A percentile compares a stretch with the other conserved stretches of the same genome.
Evolutionary conservation across 2,329 filamentous ascomycete species (phyloP).

Genomic region (Chaetomiaceae sp.): DNA sequence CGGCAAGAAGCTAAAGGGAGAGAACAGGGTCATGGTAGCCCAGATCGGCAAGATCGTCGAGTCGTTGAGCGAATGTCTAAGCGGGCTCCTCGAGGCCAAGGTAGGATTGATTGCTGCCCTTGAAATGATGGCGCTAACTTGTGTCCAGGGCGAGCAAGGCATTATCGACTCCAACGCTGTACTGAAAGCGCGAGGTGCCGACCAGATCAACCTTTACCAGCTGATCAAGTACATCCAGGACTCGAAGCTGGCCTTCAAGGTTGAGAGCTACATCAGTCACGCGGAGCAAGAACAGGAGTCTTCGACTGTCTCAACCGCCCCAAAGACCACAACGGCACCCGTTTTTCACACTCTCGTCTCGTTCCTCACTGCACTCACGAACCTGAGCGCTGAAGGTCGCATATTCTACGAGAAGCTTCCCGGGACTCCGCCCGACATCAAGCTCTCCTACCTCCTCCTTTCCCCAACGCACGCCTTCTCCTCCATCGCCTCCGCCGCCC

Average conservation of each 20-base stretch:
- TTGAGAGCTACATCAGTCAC: slow-evolving; percentile 78
- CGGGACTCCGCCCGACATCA: slow-evolving; percentile 41
- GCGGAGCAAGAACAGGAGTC: slow-evolving; percentile 44
- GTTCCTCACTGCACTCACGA: slow-evolving; percentile 77
- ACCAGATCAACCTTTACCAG: slow-evolving; percentile 93
- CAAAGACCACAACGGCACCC: slow-evolving; percentile 54
- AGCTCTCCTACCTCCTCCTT: slow-evolving; percentile 78
- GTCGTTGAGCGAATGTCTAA: slow-evolving; percentile 67
- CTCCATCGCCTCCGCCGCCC: slow-evolving; percentile 76
- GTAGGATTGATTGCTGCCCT: slow-evolving; percentile 31
- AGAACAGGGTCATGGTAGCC: slow-evolving; percentile 86
- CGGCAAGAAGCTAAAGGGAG: slow-evolving; percentile 80
- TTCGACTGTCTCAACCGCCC: slow-evolving; percentile 9
- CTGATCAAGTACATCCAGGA: slow-evolving; percentile 82
- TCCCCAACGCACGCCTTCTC: slow-evolving; percentile 90
- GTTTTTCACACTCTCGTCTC: slow-evolving; percentile 52
- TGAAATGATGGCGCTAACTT: neutral
- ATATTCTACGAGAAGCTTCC: slow-evolving; percentile 56
- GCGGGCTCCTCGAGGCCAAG: slow-evolving; percentile 45
- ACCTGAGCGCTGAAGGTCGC: slow-evolving; percentile 68
- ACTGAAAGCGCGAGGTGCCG: slow-evolving; percentile 77
- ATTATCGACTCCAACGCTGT: slow-evolving; percentile 67
- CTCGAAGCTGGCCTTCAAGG: slow-evolving; percentile 89
- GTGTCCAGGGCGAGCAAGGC: slow-evolving; percentile 49
- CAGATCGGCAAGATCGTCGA: slow-evolving; percentile 81